Conservation (phyloP, 257 asterid genomes). For the Oldenlandia corymbosa region DNA sequence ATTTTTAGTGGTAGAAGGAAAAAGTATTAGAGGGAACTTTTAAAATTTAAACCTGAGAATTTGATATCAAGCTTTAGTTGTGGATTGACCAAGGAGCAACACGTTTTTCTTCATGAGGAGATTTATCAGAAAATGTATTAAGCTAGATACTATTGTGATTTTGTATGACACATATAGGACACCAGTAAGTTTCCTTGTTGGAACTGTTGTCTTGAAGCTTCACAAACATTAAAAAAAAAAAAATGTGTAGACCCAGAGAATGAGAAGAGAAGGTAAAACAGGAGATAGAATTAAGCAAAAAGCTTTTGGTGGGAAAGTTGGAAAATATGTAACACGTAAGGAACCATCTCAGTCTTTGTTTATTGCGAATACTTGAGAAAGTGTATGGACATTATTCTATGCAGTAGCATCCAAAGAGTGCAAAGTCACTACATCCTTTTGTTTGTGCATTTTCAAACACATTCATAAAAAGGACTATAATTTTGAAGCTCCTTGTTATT, state of each 20-base stretch:
- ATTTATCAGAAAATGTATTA: not conserved
- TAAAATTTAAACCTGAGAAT: not conserved
- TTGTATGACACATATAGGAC: not conserved
- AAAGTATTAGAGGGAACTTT: too few relatives aligned
- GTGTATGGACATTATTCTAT: not conserved
- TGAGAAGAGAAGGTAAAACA: not conserved
- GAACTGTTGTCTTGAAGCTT: not conserved
- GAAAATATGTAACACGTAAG: not conserved
- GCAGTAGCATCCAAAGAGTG: not conserved
- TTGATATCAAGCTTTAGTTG: not conserved
- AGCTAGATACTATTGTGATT: not conserved
- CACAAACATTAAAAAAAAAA: not conserved
- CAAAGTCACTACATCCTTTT: not conserved
- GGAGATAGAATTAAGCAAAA: not conserved
- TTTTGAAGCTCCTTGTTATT: conserved; percentile 5
- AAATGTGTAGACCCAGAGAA: not conserved
- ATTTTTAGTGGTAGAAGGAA: too few relatives aligned
- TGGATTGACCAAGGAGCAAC: not conserved
- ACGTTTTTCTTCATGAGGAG: not conserved
- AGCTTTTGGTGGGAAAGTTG: not conserved
- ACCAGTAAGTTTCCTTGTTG: not conserved
- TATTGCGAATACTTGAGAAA: not conserved
- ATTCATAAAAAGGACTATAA: too few relatives aligned
- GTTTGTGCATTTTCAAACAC: not conserved
- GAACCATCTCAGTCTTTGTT: not conserved